Evolutionary conservation across 495 filamentous ascomycete species (phyloP).

Genomic region (Neurospora tetrasperma): DNA sequence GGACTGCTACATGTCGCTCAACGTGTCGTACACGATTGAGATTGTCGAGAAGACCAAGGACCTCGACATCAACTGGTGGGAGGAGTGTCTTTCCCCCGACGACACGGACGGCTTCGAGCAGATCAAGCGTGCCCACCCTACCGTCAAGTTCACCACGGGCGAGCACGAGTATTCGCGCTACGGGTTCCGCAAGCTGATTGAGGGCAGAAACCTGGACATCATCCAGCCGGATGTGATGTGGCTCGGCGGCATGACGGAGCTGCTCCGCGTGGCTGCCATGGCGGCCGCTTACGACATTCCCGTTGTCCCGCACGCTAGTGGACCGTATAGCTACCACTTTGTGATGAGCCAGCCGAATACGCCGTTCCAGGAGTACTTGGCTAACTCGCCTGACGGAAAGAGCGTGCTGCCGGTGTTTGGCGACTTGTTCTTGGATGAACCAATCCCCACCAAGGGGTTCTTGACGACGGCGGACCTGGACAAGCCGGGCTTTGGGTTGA

Average conservation of each 20-base stretch:
- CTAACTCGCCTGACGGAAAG: conserved; percentile 83
- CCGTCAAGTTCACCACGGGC: conserved; percentile 87
- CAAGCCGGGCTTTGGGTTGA: conserved; percentile 84
- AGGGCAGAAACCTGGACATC: conserved; percentile 85
- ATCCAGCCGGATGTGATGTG: conserved; percentile 96
- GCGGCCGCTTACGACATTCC: conserved; percentile 88
- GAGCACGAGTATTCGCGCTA: conserved; percentile 91
- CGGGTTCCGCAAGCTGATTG: conserved; percentile 88
- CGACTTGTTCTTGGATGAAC: conserved; percentile 82
- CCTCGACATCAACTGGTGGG: conserved; percentile 92
- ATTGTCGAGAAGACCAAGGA: conserved; percentile 70
- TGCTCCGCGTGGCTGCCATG: conserved; percentile 79
- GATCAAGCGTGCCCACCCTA: conserved; percentile 80
- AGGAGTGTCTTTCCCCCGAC: conserved; percentile 82
- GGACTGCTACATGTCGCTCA: conserved; percentile 94
- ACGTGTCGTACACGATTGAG: conserved; percentile 84
- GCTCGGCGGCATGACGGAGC: conserved; percentile 85
- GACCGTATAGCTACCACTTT: conserved; percentile 90
- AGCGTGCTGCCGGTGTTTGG: conserved; percentile 84
- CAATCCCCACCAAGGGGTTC: conserved; percentile 73
- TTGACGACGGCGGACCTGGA: conserved; percentile 68
- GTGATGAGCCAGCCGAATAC: conserved; percentile 83
- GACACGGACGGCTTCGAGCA: conserved; percentile 78
- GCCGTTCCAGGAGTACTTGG: conserved; percentile 90
- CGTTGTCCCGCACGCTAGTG: conserved; percentile 87